Base-by-base conservation (phyloP, 345 rosid genomes). In the Syzygium aromaticum region DNA sequence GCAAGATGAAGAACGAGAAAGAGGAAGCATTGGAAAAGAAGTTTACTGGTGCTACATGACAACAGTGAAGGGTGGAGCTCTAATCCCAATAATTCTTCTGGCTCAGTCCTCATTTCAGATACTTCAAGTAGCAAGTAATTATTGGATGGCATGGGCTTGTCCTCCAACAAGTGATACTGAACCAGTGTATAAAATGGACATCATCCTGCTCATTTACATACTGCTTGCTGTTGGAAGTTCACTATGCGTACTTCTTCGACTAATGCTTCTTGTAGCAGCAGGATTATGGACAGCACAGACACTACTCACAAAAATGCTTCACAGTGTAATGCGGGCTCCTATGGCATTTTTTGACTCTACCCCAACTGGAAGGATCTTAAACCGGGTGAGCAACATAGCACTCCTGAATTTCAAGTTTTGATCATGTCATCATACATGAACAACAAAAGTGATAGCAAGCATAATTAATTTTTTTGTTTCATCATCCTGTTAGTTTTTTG, bases 341-440 rank as follows among this genome's bases (percentile, higher is more conserved):
- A 96, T 97, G 99, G 89, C 98, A 56, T 97, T 97, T 88, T 97
- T 97, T 84, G 99, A 97, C 87, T 97, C 99, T 89, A 97, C 99
- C 88, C 99, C 98, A 61, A 90, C 96, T 27, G 98, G 99, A 89
- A 94, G 99, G 92, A 97, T 97, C 90, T 91, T 97, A 91, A 97
- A 96, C 89, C 93, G 99, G 90, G 99, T 97, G n/a, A 93, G 96
- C 88, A 78, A 23, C 78, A 43, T 77, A 86, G n/a, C 3, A 21
- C 51, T 57, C 52, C 63, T 54, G 46, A 12, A 16, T 38, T 38
- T 56, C 63, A 23, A 23, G 63, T 23, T 13, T 73, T 38, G 38
- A 73, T 7, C 38, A 17, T 73, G 80, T 73, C 80, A 0, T 33
- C 13, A 73, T 38, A 73, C 80, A 73, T 73, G 43, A 73, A 33